Base-by-base conservation (phyloP, 108 stramenopile species). In the Pseudonitzschia multiseries region DNA sequence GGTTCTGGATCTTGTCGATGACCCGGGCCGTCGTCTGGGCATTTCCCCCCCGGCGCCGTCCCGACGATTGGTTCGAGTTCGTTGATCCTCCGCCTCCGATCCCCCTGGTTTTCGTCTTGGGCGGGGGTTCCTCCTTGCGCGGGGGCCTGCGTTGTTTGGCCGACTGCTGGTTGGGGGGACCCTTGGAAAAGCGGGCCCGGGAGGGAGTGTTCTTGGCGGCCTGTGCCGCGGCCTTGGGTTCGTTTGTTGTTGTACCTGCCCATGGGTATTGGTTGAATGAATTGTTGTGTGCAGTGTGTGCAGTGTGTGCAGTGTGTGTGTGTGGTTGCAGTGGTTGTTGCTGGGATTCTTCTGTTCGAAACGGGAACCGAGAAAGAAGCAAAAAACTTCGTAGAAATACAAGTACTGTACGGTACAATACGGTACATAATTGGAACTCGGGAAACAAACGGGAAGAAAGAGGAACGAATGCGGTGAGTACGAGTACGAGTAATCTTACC, bases 221-320 rank as follows among this genome's bases (percentile, higher is more conserved):
- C 20, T 33, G 33, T 4, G 32, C 33, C 28, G 61, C 78, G 10
- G 89, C 89, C 51, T n/a, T 88, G 89, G 2, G 81, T 76, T 36
- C 89, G 68, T 32, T 82, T 79, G 61, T 87, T 91, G 76, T 88
- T 91, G 73, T 70, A 81, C 9, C 82, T 72, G 21, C 81, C 82
- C 82, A 86, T 86, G n/a, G n/a, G n/a, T n/a, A n/a, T n/a, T n/a
- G n/a, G n/a, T n/a, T n/a, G n/a, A n/a, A n/a, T n/a, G n/a, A n/a
- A n/a, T n/a, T n/a, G n/a, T n/a, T n/a, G n/a, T n/a, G n/a, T n/a
- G n/a, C n/a, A n/a, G n/a, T n/a, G n/a, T n/a, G n/a, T n/a, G n/a
- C n/a, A n/a, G n/a, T n/a, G n/a, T n/a, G n/a, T n/a, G n/a, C n/a
- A n/a, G n/a, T n/a, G n/a, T n/a, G n/a, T n/a, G n/a, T n/a, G n/a